Conservation (phyloP, 768 basidiomycete species). For the Trametes elegans region DNA sequence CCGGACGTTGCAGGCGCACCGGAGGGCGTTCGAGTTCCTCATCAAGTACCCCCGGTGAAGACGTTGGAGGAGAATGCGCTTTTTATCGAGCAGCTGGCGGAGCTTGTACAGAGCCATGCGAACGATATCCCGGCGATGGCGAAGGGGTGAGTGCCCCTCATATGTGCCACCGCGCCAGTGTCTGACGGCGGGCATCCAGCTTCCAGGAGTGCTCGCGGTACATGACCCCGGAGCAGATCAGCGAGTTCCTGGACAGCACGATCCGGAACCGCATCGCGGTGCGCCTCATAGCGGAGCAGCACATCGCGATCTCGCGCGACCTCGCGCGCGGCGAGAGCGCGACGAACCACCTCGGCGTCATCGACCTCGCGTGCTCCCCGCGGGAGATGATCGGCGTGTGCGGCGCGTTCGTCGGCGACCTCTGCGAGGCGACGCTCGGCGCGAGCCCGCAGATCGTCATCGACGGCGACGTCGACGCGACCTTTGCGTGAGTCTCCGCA, state of each 20-base stretch:
- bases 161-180: not conserved
- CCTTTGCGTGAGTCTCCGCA: conserved; percentile 65
- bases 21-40: conserved; percentile 66
- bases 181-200: conserved; percentile 33
- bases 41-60: conserved; percentile 65
- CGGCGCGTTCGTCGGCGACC: conserved; percentile 76
- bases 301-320: conserved; percentile 78
- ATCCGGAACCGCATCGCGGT: conserved; percentile 87
- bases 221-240: conserved; percentile 78
- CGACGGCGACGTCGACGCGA: conserved; percentile 67
- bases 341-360: conserved; percentile 61
- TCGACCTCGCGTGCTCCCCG: conserved; percentile 72
- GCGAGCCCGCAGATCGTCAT: conserved; percentile 63
- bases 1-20: conserved; percentile 63
- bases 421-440: conserved; percentile 85
- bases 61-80: conserved; percentile 66
- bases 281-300: conserved; percentile 87
- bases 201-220: conserved; percentile 87
- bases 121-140: conserved; percentile 92
- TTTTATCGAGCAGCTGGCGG: conserved; percentile 67
- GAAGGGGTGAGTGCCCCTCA: conserved; percentile 58
- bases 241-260: conserved; percentile 76
- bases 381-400: conserved; percentile 74
- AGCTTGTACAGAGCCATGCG: conserved; percentile 71
- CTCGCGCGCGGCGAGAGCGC: conserved; percentile 41